phyloP scores from a whole-genome alignment of 306 rosid species.

The Quercus ilex region DNA sequence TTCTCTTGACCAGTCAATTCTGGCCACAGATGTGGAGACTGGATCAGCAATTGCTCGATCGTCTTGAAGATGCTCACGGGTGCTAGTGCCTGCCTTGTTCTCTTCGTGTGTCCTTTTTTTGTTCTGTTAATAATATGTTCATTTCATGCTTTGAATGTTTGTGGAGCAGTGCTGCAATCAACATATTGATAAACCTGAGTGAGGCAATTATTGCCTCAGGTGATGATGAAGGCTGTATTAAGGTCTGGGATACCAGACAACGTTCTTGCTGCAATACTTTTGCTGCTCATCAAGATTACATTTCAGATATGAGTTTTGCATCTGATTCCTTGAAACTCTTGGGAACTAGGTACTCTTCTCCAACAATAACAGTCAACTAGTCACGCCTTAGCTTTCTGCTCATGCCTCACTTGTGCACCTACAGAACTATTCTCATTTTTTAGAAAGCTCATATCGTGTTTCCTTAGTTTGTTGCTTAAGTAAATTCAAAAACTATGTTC shows the following conservation, averaged over 20 bases:
- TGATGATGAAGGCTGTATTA: constrained; percentile 79
- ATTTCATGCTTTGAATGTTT: neutral
- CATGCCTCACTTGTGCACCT: no score
- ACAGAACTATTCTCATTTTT: no score
- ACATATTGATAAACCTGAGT: constrained; percentile 66
- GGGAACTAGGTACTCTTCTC: constrained; percentile 71
- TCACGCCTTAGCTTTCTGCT: no score
- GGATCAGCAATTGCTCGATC: neutral
- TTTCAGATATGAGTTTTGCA: constrained; percentile 77
- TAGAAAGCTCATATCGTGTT: no score
- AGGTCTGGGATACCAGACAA: constrained; percentile 94
- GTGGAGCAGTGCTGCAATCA: constrained; percentile 56
- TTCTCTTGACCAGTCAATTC: neutral
- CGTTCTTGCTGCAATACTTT: constrained; percentile 80
- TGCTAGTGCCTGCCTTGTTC: neutral
- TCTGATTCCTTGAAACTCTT: constrained; percentile 72
- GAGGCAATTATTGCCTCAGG: constrained; percentile 81
- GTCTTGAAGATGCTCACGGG: constrained; percentile 1
- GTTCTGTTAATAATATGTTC: neutral
- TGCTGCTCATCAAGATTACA: constrained; percentile 65
- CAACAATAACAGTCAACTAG: neutral
- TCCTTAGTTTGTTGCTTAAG: no score
- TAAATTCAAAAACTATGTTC: no score
- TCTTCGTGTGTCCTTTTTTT: neutral
- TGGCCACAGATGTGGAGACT: neutral